Conservation (phyloP, 306 rosid species). For the Casuarina glauca region DNA sequence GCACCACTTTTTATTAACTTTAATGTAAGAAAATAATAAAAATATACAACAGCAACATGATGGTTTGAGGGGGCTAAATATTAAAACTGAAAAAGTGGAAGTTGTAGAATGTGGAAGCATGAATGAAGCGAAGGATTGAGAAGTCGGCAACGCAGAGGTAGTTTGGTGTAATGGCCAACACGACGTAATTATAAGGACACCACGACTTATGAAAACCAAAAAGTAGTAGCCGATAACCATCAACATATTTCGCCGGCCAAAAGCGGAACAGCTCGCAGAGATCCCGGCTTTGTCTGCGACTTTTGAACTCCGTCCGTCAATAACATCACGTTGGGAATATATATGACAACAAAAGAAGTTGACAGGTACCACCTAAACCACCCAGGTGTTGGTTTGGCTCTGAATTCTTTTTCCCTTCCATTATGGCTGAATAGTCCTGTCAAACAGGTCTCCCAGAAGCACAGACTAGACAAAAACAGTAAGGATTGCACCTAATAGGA, state of each 20-base stretch:
- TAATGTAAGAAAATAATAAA: too few relatives aligned
- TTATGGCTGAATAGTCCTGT: too few relatives aligned
- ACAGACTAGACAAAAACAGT: too few relatives aligned
- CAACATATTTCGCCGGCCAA: constrained; percentile 1
- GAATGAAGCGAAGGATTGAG: not conserved
- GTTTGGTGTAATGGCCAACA: constrained; percentile 19
- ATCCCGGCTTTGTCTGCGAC: not conserved
- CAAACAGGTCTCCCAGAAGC: too few relatives aligned
- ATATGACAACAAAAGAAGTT: not conserved
- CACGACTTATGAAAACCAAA: not conserved
- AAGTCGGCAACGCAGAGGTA: not conserved
- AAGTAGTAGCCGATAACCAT: not conserved
- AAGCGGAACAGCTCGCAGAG: not conserved
- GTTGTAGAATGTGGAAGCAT: constrained; percentile 6
- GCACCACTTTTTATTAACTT: too few relatives aligned
- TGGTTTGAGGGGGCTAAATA: too few relatives aligned
- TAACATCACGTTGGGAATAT: too few relatives aligned
- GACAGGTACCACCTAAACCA: not conserved
- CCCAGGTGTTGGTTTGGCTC: too few relatives aligned
- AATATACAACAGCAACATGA: too few relatives aligned
- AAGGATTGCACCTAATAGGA: too few relatives aligned
- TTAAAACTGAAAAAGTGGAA: not conserved
- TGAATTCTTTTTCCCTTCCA: too few relatives aligned
- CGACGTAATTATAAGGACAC: constrained; percentile 29
- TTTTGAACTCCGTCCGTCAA: not conserved